These are phyloP conservation scores for Amanita rimosa DNA, from an alignment of 768 basidiomycete genomes.

Conservation along the genomic window DNA sequence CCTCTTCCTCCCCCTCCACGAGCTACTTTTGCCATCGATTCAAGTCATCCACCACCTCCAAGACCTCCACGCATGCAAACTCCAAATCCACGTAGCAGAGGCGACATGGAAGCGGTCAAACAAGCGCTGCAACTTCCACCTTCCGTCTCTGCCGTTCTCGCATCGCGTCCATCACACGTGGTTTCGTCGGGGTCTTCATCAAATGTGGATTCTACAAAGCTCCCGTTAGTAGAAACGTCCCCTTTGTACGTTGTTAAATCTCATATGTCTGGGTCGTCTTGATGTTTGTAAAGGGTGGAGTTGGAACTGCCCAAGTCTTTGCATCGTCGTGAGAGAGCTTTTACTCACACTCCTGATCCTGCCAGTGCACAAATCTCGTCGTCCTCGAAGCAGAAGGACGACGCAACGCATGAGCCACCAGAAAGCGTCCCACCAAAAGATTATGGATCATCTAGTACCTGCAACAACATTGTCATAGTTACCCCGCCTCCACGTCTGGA, in stretches of 20 bases:
- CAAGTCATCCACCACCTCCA: slow-evolving; percentile 38
- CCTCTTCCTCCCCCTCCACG: slow-evolving; percentile 65
- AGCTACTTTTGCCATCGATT: slow-evolving; percentile 35
- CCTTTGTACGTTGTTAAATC: slow-evolving; percentile 9
- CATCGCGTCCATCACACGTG: slow-evolving; percentile 10
- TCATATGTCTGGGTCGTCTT: slow-evolving; percentile 6
- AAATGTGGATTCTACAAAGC: not conserved
- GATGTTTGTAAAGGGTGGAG: not conserved
- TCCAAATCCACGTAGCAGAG: slow-evolving; percentile 31
- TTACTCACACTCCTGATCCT: no score
- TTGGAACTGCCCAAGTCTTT: slow-evolving; percentile 14
- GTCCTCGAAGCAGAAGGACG: slow-evolving; percentile 5
- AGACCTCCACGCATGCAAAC: slow-evolving; percentile 55
- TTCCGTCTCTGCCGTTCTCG: slow-evolving; percentile 38
- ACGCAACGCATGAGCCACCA: not conserved
- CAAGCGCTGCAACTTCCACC: slow-evolving; percentile 49
- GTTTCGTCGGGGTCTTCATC: slow-evolving; percentile 8
- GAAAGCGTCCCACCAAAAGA: not conserved
- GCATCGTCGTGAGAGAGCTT: slow-evolving; percentile 55
- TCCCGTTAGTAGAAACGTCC: not conserved
- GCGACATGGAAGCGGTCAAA: slow-evolving; percentile 46
- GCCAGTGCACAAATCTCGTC: not conserved
- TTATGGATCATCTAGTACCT: not conserved
- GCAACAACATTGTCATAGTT: slow-evolving; percentile 10
- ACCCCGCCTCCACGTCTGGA: slow-evolving; percentile 25